Evolutionary conservation across 2,329 filamentous ascomycete genomes (phyloP), one percentile per base, ranked within the genome.

Genomic region (Diplodia sapinea): DNA sequence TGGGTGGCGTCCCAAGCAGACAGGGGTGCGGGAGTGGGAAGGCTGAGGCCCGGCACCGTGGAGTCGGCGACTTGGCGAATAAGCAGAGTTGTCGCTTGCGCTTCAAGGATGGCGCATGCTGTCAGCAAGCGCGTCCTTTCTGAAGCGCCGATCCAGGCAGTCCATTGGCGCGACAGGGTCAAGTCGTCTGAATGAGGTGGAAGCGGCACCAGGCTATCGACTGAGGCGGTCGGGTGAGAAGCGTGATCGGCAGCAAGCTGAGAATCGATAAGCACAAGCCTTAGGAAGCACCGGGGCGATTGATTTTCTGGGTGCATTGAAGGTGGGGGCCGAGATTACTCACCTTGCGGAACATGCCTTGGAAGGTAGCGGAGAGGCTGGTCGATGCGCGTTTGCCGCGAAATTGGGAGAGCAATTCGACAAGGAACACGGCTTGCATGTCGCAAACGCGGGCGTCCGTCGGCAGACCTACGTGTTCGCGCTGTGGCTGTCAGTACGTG

Each of bases 391-490:
- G 77, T 55, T 79, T 75, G 11, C 79, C 77, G 65, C 76, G 78
- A 71, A 79, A 82, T 36, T 81, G 76, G 5, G 81, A 78, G 17
- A 80, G 74, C 0, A 80, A 66, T 69, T 83, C 82, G 8, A 81
- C 69, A n/a, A 83, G 72, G 33, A 82, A 76, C 4, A 81, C 72
- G 4, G 80, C 78, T 72, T 83, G 82, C 70, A 79, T 77, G 67
- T 83, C 81, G 65, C 77, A 80, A 9, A 79, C 68, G 43, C 78
- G 73, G 7, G 76, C 73, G 12, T n/a, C 36, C 23, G 36, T 55
- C 31, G 49, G 64, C 20, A 67, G 13, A 51, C 70, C 64, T 69
- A 43, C 15, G 52, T 73, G 72, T 55, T 73, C 72, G 20, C 40
- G 65, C 63, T 66, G 29, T 29, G 33, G 36, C 52, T 5, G 65